Evolutionary conservation across 305 asterid species (phyloP).

Genomic region (Fraxinus baroniana): DNA sequence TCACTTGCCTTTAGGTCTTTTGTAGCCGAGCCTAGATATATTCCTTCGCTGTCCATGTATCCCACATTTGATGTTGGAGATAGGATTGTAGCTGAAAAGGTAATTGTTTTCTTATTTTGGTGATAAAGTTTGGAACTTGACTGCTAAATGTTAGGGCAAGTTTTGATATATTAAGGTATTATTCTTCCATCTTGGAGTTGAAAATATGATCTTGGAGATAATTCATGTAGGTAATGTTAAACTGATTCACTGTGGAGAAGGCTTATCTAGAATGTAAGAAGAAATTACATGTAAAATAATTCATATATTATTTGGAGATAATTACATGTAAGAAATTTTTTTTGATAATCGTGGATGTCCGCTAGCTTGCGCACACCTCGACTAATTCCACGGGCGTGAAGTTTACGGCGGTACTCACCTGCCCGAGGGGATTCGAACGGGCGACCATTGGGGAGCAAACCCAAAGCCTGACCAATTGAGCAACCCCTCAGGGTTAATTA

Average conservation of each 20-base stretch:
- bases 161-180: not conserved
- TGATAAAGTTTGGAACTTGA: not conserved
- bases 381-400: no score
- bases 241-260: not conserved
- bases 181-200: not conserved
- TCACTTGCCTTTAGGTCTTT: conserved; percentile 92
- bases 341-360: no score
- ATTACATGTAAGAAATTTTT: not conserved
- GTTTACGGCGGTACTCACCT: no score
- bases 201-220: not conserved
- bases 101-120: conserved; percentile 14
- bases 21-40: conserved; percentile 93
- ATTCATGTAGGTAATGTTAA: not conserved
- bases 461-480: no score
- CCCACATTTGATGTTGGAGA: conserved; percentile 98
- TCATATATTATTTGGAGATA: not conserved
- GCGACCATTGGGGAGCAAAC: no score
- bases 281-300: not conserved
- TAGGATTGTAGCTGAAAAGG: conserved; percentile 97
- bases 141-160: not conserved
- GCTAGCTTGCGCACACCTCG: no score
- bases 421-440: no score
- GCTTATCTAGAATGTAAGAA: not conserved
- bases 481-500: no score
- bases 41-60: conserved; percentile 96